Conservation (phyloP, 177 flowering plant genomes). For the Vitis hybrid region DNA sequence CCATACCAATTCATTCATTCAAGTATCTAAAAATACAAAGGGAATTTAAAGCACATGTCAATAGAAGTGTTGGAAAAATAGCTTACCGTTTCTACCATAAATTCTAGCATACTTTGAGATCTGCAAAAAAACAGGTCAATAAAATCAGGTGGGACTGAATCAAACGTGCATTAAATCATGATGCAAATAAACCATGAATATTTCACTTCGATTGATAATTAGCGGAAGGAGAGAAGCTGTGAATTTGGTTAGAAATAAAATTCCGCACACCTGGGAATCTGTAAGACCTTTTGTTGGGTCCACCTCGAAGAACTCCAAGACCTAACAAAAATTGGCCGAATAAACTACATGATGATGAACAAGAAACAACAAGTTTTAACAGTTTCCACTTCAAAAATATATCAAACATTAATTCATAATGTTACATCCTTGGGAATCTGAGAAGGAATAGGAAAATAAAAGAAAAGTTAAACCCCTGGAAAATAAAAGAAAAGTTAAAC, state of each 20-base stretch:
- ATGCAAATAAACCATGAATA: not conserved
- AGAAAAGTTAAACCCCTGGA: no score
- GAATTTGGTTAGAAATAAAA: no score
- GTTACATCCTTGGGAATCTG: not conserved
- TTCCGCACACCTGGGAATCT: constrained; percentile 62
- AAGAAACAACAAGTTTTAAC: constrained; percentile 3
- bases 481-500: no score
- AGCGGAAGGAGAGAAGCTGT: not conserved
- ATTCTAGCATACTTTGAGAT: constrained; percentile 63
- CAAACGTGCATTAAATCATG: not conserved
- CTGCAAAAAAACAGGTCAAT: constrained; percentile 33
- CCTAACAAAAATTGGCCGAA: constrained; percentile 34
- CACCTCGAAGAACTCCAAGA: constrained; percentile 79
- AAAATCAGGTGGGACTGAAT: not conserved
- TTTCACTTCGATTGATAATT: not conserved
- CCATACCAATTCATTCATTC: no score
- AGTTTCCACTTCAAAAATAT: not conserved
- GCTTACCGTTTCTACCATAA: constrained; percentile 78
- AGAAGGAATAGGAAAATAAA: no score
- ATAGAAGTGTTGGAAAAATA: not conserved
- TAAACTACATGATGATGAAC: not conserved
- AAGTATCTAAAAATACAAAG: no score
- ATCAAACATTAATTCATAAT: not conserved
- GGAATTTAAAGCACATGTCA: no score
- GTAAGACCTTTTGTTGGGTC: constrained; percentile 78